These are phyloP conservation scores for Litchi chinensis DNA, from an alignment of 345 rosid genomes.

Conservation along the genomic window DNA sequence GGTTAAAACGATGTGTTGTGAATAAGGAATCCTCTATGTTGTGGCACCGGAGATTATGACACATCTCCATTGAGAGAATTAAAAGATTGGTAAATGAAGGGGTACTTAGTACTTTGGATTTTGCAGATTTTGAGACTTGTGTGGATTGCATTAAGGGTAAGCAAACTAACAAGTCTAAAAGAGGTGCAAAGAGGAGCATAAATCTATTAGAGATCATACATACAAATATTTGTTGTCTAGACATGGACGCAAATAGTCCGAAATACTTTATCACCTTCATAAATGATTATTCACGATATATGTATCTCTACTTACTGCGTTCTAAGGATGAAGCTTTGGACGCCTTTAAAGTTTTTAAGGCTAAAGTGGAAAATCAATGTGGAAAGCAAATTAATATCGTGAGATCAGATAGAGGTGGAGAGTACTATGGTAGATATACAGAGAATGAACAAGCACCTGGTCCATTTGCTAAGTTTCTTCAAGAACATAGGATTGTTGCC, in stretches of 20 bases:
- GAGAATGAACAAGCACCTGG: too few relatives aligned
- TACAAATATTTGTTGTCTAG: too few relatives aligned
- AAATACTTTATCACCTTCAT: too few relatives aligned
- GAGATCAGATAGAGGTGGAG: neutral
- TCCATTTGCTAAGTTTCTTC: too few relatives aligned
- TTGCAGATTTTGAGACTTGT: neutral
- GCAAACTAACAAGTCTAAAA: neutral
- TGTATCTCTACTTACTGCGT: too few relatives aligned
- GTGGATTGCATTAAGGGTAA: neutral
- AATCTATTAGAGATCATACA: too few relatives aligned
- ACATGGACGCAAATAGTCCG: too few relatives aligned
- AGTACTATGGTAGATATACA: too few relatives aligned
- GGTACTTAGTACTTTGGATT: neutral
- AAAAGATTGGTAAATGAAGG: neutral
- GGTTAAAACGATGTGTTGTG: neutral
- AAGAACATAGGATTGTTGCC: too few relatives aligned
- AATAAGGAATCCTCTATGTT: neutral
- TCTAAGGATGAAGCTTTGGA: neutral
- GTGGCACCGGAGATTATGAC: neutral
- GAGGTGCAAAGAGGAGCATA: neutral
- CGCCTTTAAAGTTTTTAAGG: neutral
- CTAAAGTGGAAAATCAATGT: neutral
- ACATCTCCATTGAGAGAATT: conserved; percentile 13
- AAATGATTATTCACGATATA: too few relatives aligned
- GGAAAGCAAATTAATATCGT: neutral